Percentiles rank a stretch among this genome's conserved stretches.
Conservation (phyloP, 2,329 filamentous ascomycete genomes). For the Trichoderma sp. region DNA sequence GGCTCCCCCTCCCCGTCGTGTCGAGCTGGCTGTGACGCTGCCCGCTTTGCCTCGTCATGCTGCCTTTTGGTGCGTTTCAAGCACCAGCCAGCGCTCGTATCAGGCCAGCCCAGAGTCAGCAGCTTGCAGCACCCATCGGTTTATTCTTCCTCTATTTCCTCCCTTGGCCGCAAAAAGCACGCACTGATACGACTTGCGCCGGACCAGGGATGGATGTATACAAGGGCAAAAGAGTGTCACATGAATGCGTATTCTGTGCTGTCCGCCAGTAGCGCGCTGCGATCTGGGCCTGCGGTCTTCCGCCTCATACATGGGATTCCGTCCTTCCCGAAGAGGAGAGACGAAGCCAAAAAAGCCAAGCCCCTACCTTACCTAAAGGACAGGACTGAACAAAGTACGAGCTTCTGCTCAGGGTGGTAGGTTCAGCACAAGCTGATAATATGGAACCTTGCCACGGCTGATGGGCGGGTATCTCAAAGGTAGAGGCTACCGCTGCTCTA, state of each 20-base stretch:
- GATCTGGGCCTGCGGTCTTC: conserved; percentile 3
- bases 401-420: conserved; percentile 24
- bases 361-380: neutral
- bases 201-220: neutral
- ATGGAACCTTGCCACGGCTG: conserved; percentile 3
- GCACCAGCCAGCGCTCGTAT: neutral
- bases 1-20: neutral
- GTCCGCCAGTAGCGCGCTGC: conserved; percentile 20
- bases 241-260: conserved; percentile 15
- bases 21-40: conserved; percentile 1
- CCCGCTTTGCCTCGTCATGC: neutral
- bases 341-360: conserved; percentile 8
- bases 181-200: neutral
- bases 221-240: conserved; percentile 15
- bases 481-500: neutral
- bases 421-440: neutral
- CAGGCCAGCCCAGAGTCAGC: neutral
- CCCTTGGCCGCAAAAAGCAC: neutral
- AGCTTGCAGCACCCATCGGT: neutral
- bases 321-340: conserved; percentile 23
- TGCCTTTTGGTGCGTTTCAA: conserved; percentile 8
- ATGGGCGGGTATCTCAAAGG: neutral
- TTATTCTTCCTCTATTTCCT: too few relatives aligned
- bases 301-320: conserved; percentile 20
- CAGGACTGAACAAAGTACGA: neutral